These are phyloP conservation scores for Phytopythium ostracodes DNA, from an alignment of 352 stramenopile genomes.

Conservation along the genomic window DNA sequence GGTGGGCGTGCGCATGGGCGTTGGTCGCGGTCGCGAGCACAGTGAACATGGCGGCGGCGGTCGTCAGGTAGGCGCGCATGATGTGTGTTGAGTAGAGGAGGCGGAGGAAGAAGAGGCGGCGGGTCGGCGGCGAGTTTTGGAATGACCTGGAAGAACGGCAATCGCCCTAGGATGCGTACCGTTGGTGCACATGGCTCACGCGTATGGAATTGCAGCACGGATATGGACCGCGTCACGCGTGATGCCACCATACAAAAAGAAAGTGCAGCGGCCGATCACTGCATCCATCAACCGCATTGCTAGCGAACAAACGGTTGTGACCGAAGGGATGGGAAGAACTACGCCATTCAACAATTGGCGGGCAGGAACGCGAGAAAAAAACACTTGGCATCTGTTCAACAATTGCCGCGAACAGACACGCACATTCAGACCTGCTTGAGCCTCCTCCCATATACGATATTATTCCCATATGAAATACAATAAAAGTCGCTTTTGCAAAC, in stretches of 20 bases:
- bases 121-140: not conserved
- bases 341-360: not conserved
- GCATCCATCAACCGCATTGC: not conserved
- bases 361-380: too few relatives aligned
- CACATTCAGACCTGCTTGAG: not conserved
- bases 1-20: slow-evolving; percentile 5
- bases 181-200: not conserved
- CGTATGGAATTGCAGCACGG: not conserved
- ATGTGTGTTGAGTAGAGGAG: not conserved
- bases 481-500: too few relatives aligned
- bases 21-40: not conserved
- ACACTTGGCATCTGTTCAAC: not conserved
- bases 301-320: not conserved
- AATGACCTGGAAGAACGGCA: not conserved
- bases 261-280: not conserved
- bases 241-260: not conserved
- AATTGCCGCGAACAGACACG: not conserved
- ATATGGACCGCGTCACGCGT: not conserved
- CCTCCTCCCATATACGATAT: not conserved
- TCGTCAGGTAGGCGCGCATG: slow-evolving; percentile 1
- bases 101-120: not conserved
- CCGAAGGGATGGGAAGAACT: not conserved
- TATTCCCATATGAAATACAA: too few relatives aligned
- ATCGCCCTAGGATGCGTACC: too few relatives aligned
- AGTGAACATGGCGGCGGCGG: not conserved